A percentile compares a stretch with the other conserved stretches of the same genome.
Evolutionary conservation across 129 eudicot species (phyloP).

Genomic region (Flaveria sonorensis): DNA sequence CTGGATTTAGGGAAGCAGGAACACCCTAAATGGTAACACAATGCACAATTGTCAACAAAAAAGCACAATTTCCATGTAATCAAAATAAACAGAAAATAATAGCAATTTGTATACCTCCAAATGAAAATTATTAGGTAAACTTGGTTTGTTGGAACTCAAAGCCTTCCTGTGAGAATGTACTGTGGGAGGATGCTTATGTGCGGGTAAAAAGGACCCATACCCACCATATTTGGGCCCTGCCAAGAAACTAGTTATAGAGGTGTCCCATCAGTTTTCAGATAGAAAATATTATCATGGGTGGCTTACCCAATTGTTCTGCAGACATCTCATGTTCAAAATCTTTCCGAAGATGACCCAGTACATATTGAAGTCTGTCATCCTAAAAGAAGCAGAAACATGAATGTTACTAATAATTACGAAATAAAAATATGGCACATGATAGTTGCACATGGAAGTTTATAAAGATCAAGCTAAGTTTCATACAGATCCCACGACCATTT

Average conservation of each 20-base stretch:
- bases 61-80: constrained; percentile 19
- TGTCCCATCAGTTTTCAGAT: constrained; percentile 21
- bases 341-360: constrained; percentile 81
- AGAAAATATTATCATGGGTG: constrained; percentile 14
- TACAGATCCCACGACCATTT: constrained; percentile 24
- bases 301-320: constrained; percentile 75
- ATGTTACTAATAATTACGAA: constrained; percentile 4
- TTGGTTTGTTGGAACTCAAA: constrained; percentile 37
- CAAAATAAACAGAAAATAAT: constrained; percentile 14
- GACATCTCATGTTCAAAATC: constrained; percentile 73
- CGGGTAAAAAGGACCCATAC: constrained; percentile 91
- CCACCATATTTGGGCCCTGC: constrained; percentile 85
- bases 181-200: constrained; percentile 51
- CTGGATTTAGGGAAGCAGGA: constrained; percentile 29
- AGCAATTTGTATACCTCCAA: constrained; percentile 50
- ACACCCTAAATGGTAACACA: constrained; percentile 52
- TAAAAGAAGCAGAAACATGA: constrained; percentile 41
- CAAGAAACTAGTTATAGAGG: constrained; percentile 30
- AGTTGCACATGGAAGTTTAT: constrained; percentile 17
- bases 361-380: constrained; percentile 76
- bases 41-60: constrained; percentile 38
- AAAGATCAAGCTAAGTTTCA: constrained; percentile 24
- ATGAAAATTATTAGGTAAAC: constrained; percentile 36
- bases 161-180: constrained; percentile 42
- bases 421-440: neutral